These are phyloP conservation scores for Santalum album DNA, from an alignment of 164 flowering plant species.

Conservation along the genomic window DNA sequence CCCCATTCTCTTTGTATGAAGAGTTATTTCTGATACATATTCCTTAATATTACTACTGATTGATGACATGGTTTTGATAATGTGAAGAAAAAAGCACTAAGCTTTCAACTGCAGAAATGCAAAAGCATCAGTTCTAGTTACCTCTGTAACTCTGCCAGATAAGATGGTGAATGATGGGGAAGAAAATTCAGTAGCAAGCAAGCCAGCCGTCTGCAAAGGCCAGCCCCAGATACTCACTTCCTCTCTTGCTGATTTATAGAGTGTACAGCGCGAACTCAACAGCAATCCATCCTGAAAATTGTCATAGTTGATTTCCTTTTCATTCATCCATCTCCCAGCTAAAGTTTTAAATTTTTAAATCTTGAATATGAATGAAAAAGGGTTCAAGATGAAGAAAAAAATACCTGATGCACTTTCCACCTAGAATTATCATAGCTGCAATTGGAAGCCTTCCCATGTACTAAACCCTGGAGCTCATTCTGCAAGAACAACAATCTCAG, in stretches of 20 bases:
- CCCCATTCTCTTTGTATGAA: too few relatives aligned
- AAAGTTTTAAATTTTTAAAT: too few relatives aligned
- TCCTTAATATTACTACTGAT: too few relatives aligned
- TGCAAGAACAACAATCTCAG: constrained; percentile 34
- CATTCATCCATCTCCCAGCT: too few relatives aligned
- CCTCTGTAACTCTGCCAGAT: constrained; percentile 77
- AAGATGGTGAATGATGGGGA: constrained; percentile 49
- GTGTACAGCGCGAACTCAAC: constrained; percentile 36
- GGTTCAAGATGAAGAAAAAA: too few relatives aligned
- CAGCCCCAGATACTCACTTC: constrained; percentile 88
- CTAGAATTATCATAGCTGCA: constrained; percentile 32
- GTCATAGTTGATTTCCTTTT: background rate
- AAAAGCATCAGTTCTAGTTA: constrained; percentile 12
- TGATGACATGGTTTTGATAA: too few relatives aligned
- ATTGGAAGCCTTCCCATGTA: constrained; percentile 27
- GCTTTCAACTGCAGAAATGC: too few relatives aligned
- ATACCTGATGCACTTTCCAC: constrained; percentile 68
- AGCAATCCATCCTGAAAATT: constrained; percentile 51
- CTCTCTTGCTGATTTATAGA: constrained; percentile 54
- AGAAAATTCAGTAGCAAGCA: constrained; percentile 50
- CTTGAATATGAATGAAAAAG: too few relatives aligned
- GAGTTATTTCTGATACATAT: too few relatives aligned
- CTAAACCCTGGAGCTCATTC: constrained; percentile 25
- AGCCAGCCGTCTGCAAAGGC: constrained; percentile 82
- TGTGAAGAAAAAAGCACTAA: too few relatives aligned